Evolutionary conservation across 2,329 filamentous ascomycete species (phyloP), one percentile per base, ranked within the genome.

Genomic region (Cadophora sp.): DNA sequence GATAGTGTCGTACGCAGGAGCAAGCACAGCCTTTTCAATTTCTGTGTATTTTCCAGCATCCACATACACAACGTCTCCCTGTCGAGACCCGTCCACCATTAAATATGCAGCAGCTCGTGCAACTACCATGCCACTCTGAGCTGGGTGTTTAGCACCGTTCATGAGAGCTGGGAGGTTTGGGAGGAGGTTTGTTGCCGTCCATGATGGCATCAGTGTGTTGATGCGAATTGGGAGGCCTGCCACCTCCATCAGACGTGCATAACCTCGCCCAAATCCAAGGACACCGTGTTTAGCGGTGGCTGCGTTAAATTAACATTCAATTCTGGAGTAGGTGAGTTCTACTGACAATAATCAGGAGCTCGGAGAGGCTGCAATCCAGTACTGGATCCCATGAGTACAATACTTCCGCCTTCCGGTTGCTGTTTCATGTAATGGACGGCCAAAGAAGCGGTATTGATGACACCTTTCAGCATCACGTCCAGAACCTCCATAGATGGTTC

Each of bases 261-360:
- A 75, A 3, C 83, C 81, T 33, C 85, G 81, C 24, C 84, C 79
- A 64, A 86, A 81, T 2, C 86, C 86, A 0, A 88, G 68, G 0
- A 86, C 81, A 24, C 81, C 86, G 64, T 87, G 83, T 66, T 89
- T 89, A 33, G 85, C 78, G 1, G 82, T 81, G 1, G 82, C 82
- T 83, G 58, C 64, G 22, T 6, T 3, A 6, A 4, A 30, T 73
- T 4, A 70, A 14, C 20, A 6, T 24, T 13, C 16, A 13, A 24
- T 8, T 11, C 22, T 27, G 20, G 27, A 16, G 20, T 8, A 4
- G 24, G 4, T 24, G n/a, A n/a, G n/a, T 8, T 48, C 16, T 7
- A 76, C 78, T 73, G 65, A 81, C 81, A 73, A 66, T 89, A 88
- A 71, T 88, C 85, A 0, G 80, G 77, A 2, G 80, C 79, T 20